A percentile compares a stretch with the other conserved stretches of the same genome.
These are phyloP conservation scores for Mycena crocata DNA, from an alignment of 768 basidiomycete genomes.

Conservation along the genomic window DNA sequence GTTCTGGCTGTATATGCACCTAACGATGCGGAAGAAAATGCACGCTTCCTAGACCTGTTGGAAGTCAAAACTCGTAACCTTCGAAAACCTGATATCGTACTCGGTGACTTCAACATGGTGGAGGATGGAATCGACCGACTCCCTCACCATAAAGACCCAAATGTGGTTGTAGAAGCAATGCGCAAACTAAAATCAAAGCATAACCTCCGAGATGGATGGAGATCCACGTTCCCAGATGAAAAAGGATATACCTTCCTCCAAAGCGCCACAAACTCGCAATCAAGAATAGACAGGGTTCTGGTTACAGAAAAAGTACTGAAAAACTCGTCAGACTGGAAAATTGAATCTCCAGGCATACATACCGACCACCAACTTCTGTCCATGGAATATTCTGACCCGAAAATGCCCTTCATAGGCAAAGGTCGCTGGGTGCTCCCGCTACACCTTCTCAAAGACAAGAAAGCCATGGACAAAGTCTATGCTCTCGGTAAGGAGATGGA, in stretches of 20 bases:
- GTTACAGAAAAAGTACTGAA: neutral
- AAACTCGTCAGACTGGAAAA: constrained; percentile 6
- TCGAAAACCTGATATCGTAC: neutral
- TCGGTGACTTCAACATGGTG: constrained; percentile 25
- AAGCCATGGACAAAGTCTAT: neutral
- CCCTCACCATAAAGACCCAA: constrained; percentile 9
- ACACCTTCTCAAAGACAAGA: constrained; percentile 1
- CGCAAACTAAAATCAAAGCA: constrained; percentile 7
- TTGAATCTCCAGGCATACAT: neutral
- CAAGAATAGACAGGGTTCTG: constrained; percentile 13
- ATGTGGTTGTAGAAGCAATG: constrained; percentile 1
- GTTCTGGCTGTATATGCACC: constrained; percentile 5
- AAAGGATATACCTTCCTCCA: constrained; percentile 21
- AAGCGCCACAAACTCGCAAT: neutral
- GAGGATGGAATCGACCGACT: constrained; percentile 28
- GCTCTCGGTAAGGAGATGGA: neutral
- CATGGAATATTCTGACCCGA: constrained; percentile 1
- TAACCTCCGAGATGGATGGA: constrained; percentile 26
- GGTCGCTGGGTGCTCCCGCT: neutral
- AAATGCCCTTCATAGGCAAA: constrained; percentile 13
- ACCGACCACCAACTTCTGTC: constrained; percentile 20
- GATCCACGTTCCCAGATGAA: constrained; percentile 22
- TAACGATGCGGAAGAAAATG: constrained; percentile 17
- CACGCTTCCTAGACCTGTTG: neutral
- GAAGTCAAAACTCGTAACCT: neutral